These are phyloP conservation scores for Nicotiana sylvestris DNA, from an alignment of 257 asterid genomes.

Conservation along the genomic window DNA sequence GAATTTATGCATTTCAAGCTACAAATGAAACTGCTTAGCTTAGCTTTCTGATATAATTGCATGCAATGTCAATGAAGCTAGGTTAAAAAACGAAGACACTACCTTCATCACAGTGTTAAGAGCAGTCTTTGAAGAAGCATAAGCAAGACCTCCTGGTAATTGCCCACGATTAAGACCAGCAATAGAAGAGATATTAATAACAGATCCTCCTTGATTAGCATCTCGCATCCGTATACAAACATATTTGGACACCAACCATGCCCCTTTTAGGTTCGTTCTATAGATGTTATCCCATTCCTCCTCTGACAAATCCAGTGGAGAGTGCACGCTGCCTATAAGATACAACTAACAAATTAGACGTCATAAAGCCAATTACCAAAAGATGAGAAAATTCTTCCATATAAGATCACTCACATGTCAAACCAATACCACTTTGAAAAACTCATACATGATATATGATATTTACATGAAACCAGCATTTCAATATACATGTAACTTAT, in stretches of 20 bases:
- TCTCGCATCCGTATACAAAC: slow-evolving; percentile 38
- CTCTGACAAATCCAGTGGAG: slow-evolving; percentile 43
- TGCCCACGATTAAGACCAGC: slow-evolving; percentile 51
- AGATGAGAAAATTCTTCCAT: background rate
- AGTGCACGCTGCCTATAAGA: slow-evolving; percentile 32
- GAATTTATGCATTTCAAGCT: background rate
- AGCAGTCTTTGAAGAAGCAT: slow-evolving; percentile 51
- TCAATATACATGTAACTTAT: background rate
- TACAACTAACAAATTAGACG: background rate
- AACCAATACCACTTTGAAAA: background rate
- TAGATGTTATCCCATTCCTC: slow-evolving; percentile 42
- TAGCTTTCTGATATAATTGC: background rate
- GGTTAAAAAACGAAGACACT: background rate
- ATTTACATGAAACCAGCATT: background rate
- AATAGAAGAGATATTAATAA: slow-evolving; percentile 61
- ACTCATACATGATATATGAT: background rate
- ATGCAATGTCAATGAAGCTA: background rate
- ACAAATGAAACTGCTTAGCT: background rate
- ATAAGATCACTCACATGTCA: background rate
- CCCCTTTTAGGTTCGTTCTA: slow-evolving; percentile 42
- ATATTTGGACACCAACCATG: slow-evolving; percentile 53
- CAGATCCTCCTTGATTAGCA: slow-evolving; percentile 40
- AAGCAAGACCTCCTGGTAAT: slow-evolving; percentile 47
- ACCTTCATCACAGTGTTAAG: slow-evolving; percentile 55
- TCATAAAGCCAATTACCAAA: background rate